Evolutionary conservation across 2,329 filamentous ascomycete genomes (phyloP), one percentile per base, ranked within the genome.

Genomic region (Talaromyces albobiverticillius): DNA sequence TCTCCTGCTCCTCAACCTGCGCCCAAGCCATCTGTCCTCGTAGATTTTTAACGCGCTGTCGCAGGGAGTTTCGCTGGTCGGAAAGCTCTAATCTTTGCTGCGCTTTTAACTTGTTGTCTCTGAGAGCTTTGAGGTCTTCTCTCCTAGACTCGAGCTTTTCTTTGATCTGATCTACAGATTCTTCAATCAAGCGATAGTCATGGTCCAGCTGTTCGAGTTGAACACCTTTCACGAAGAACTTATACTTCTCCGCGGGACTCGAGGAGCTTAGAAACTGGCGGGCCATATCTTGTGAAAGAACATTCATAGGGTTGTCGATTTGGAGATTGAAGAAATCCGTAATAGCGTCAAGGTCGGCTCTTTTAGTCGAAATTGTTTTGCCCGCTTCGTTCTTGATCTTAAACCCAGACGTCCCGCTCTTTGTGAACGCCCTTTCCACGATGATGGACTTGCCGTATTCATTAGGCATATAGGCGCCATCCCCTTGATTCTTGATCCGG

Each of bases 251-350:
- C 3, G 82, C 76, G 0, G 91, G 83, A 2, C 85, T 88, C 11
- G 94, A 93, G 32, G 86, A 83, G 65, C 93, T 95, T 41, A 99
- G 80, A 64, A 99, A 99, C 55, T 95, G 89, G 10, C 94, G 85
- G 10, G 94, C 94, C 71, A 92, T 91, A 67, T 99, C 94, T 70
- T 99, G 94, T 0, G 92, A 96, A 16, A 99, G 79, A 6, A 97
- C 89, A 56, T 95, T 97, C 76, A 99, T 86, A 0, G 94, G 94
- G 62, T 99, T 99, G 67, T 97, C 93, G 54, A 99, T 90, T 69
- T 97, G 93, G 40, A 99, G 78, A 40, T 88, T 89, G 68, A 91
- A 97, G 68, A 90, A 95, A 69, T 99, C 94, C 40, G 90, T 86
- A 46, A 99, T 93, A 60, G 96, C 89, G 61, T 96, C 92, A 8